phyloP scores from a whole-genome alignment of 23 red algal genomes.

The Cyanidiococcus yangmingshanensis region DNA sequence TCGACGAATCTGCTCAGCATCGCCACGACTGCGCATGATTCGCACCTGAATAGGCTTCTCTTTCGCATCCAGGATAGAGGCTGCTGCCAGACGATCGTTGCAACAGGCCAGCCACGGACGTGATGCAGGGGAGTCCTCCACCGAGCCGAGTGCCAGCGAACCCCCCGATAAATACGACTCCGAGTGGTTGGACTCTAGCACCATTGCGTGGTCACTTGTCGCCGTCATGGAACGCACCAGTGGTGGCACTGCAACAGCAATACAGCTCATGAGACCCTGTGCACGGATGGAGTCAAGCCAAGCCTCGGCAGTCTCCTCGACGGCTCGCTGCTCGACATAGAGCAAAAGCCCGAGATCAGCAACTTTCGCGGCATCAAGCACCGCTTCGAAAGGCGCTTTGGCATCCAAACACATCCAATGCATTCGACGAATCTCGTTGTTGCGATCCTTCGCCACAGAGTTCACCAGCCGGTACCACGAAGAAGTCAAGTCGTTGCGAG shows the following conservation, averaged over 20 bases:
- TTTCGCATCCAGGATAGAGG: neutral
- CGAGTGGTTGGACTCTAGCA: neutral
- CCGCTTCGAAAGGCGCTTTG: slow-evolving; percentile 3
- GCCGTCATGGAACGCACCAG: too few species aligned
- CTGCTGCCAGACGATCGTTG: neutral
- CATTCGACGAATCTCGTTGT: neutral
- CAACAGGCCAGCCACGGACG: neutral
- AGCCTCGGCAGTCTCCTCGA: neutral
- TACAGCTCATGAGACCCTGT: neutral
- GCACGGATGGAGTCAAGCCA: neutral
- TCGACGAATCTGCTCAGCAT: neutral
- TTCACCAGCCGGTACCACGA: neutral
- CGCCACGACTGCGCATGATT: neutral
- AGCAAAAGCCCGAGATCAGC: neutral
- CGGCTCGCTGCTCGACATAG: neutral
- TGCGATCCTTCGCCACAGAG: neutral
- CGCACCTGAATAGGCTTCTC: neutral
- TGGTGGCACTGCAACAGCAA: neutral
- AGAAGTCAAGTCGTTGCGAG: neutral
- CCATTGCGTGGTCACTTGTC: neutral
- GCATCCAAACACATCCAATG: neutral
- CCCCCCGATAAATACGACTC: neutral
- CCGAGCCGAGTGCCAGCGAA: neutral
- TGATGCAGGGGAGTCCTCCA: neutral
- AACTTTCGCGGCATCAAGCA: slow-evolving; percentile 9